These are phyloP conservation scores for Trametes hirsuta DNA, from an alignment of 1,284 basidiomycete genomes.

Conservation along the genomic window DNA sequence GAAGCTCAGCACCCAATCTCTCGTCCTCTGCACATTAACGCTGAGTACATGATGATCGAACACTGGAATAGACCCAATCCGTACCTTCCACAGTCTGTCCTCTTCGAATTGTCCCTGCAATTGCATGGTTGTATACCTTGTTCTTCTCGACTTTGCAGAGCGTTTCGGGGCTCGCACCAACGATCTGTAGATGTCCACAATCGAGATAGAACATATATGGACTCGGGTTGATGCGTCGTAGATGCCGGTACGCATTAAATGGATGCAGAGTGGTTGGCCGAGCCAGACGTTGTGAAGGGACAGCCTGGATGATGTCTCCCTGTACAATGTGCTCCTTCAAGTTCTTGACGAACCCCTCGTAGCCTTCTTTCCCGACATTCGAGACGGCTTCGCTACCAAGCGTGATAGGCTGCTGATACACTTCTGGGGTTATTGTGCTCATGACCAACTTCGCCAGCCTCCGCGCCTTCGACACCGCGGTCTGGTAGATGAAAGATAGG, in stretches of 20 bases:
- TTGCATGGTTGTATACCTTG: slow-evolving; percentile 97
- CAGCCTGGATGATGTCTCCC: slow-evolving; percentile 99
- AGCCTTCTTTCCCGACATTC: slow-evolving; percentile 94
- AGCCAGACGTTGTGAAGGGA: slow-evolving; percentile 90
- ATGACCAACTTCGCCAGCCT: slow-evolving; percentile 72
- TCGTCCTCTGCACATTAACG: slow-evolving; percentile 75
- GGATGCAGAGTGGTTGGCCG: slow-evolving; percentile 90
- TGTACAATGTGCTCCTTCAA: slow-evolving; percentile 94
- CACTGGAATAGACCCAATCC: slow-evolving; percentile 29
- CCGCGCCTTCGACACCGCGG: slow-evolving; percentile 79
- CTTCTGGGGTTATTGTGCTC: slow-evolving; percentile 62
- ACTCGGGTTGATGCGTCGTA: slow-evolving; percentile 94
- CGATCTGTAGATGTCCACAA: slow-evolving; percentile 90
- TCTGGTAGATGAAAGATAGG: slow-evolving; percentile 81
- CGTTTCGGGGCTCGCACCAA: slow-evolving; percentile 97
- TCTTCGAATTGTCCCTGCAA: slow-evolving; percentile 92
- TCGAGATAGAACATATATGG: slow-evolving; percentile 99
- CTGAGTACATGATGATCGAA: too few species aligned
- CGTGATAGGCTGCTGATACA: slow-evolving; percentile 68
- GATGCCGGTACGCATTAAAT: slow-evolving; percentile 94
- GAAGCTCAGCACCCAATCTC: slow-evolving; percentile 72
- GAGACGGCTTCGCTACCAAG: slow-evolving; percentile 77
- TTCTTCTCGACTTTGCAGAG: slow-evolving; percentile 94
- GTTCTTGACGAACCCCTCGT: slow-evolving; percentile 89
- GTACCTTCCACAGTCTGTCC: slow-evolving; percentile 85